phyloP scores from a whole-genome alignment of 2,329 filamentous ascomycete species.

The Aureobasidium sp. region DNA sequence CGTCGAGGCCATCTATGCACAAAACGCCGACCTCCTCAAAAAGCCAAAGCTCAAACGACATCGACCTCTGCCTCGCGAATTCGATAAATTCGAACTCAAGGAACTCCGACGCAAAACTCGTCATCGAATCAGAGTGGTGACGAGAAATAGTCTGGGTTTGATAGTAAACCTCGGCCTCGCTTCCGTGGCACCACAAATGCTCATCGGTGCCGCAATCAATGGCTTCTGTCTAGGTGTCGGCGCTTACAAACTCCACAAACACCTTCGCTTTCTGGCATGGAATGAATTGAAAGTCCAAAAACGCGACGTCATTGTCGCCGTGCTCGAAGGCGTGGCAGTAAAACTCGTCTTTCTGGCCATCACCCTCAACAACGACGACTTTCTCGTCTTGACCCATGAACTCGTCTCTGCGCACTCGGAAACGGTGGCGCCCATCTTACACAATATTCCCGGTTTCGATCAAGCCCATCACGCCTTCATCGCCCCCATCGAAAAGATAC shows the following conservation, averaged over 20 bases:
- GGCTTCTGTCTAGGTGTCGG: slow-evolving; percentile 6
- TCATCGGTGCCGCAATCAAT: slow-evolving; percentile 11
- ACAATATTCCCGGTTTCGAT: neutral
- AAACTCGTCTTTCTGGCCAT: slow-evolving; percentile 7
- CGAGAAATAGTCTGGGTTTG: neutral
- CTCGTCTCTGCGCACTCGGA: neutral
- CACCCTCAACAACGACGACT: slow-evolving; percentile 8
- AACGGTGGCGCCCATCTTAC: neutral
- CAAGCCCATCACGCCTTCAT: neutral
- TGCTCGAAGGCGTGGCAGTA: neutral
- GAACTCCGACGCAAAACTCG: slow-evolving; percentile 11
- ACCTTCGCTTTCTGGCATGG: neutral
- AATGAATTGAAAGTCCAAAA: slow-evolving; percentile 10
- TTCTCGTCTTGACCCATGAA: slow-evolving; percentile 5
- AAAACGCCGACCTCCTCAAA: neutral
- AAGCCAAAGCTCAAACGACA: slow-evolving; percentile 3
- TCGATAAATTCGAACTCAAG: neutral
- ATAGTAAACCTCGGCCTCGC: slow-evolving; percentile 1
- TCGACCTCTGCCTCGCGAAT: neutral
- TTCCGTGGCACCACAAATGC: slow-evolving; percentile 10
- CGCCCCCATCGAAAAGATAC: neutral
- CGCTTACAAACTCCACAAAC: slow-evolving; percentile 1
- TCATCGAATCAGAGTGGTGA: slow-evolving; percentile 5
- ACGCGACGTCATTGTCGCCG: neutral
- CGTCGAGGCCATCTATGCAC: neutral